Percentiles rank a stretch among this genome's conserved stretches.
Conservation (phyloP, 768 basidiomycete species). For the Trametes coccinea region DNA sequence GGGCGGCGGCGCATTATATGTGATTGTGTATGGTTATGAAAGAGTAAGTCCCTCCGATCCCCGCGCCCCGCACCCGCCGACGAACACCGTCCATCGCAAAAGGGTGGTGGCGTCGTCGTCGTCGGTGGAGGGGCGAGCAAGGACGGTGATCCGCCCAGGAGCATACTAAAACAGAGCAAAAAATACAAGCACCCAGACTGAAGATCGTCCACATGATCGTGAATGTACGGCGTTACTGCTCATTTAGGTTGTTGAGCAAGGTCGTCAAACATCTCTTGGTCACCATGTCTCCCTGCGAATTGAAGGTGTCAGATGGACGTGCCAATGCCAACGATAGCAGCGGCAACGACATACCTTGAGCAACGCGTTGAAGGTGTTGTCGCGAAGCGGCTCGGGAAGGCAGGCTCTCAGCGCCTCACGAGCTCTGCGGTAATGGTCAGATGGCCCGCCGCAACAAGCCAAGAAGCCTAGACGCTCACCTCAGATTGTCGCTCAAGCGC, state of each 20-base stretch:
- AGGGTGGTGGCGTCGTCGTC: too few species aligned
- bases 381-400: slow-evolving; percentile 91
- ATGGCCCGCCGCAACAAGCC: not conserved
- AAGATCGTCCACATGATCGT: slow-evolving; percentile 15
- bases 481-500: slow-evolving; percentile 91
- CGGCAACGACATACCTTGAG: slow-evolving; percentile 64
- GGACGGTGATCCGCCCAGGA: slow-evolving; percentile 13
- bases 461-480: slow-evolving; percentile 45
- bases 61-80: not conserved
- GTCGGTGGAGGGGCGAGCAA: not conserved
- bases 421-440: slow-evolving; percentile 54
- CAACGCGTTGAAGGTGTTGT: slow-evolving; percentile 88
- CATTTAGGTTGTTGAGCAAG: slow-evolving; percentile 83
- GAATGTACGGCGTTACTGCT: slow-evolving; percentile 31
- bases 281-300: slow-evolving; percentile 87
- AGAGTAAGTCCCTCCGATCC: slow-evolving; percentile 7
- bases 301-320: not conserved
- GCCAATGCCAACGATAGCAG: not conserved
- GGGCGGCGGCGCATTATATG: not conserved
- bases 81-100: not conserved
- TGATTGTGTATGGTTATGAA: slow-evolving; percentile 2
- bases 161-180: slow-evolving; percentile 22
- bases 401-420: slow-evolving; percentile 95
- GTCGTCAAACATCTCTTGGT: slow-evolving; percentile 94
- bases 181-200: slow-evolving; percentile 23